Conservation (phyloP, 768 basidiomycete species). For the Mycena latifolia region DNA sequence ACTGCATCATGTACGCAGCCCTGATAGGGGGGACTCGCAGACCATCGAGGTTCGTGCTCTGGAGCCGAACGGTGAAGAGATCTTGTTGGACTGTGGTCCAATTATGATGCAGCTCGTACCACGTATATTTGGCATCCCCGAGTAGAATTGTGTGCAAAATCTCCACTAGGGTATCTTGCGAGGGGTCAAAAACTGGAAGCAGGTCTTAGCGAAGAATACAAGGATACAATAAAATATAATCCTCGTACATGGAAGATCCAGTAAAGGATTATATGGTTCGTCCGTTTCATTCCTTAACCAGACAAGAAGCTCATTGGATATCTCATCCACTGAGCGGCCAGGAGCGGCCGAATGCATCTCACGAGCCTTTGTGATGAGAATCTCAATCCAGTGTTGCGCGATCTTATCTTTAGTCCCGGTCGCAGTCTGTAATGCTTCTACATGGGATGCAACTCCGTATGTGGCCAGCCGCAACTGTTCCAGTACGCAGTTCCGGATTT, state of each 20-base stretch:
- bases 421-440: slow-evolving; percentile 38
- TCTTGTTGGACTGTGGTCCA: slow-evolving; percentile 36
- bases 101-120: slow-evolving; percentile 44
- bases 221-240: too few relatives aligned
- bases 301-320: slow-evolving; percentile 16
- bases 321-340: neutral
- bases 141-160: slow-evolving; percentile 54
- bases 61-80: slow-evolving; percentile 42
- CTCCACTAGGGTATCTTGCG: slow-evolving; percentile 40
- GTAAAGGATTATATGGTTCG: slow-evolving; percentile 27
- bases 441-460: slow-evolving; percentile 35
- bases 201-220: neutral
- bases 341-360: slow-evolving; percentile 19
- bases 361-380: slow-evolving; percentile 35
- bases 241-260: slow-evolving; percentile 4
- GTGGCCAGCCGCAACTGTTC: slow-evolving; percentile 38
- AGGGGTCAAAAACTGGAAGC: slow-evolving; percentile 13
- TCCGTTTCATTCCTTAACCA: slow-evolving; percentile 19
- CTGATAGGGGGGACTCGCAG: slow-evolving; percentile 29
- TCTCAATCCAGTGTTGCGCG: slow-evolving; percentile 48
- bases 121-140: slow-evolving; percentile 53
- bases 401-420: slow-evolving; percentile 50
- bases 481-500: slow-evolving; percentile 27
- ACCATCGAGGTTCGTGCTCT: slow-evolving; percentile 39
- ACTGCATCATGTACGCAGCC: slow-evolving; percentile 50